These are phyloP conservation scores for Mycena venus DNA, from an alignment of 768 basidiomycete genomes.

Conservation along the genomic window DNA sequence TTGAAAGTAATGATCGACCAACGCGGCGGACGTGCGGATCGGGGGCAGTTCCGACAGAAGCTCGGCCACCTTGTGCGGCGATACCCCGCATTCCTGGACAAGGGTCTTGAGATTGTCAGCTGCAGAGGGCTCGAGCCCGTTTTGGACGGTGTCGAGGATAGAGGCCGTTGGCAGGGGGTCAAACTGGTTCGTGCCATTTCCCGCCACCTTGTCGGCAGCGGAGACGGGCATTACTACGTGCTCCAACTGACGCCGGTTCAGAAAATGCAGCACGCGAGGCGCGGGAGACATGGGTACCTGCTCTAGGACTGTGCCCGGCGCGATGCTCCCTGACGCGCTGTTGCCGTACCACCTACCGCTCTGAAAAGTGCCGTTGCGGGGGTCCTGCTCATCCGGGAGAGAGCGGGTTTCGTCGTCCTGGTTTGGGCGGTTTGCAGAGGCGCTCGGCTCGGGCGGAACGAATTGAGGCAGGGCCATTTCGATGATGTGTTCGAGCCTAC, in stretches of 20 bases:
- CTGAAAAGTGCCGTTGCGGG: slow-evolving; percentile 82
- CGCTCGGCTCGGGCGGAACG: slow-evolving; percentile 56
- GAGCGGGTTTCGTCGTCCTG: slow-evolving; percentile 78
- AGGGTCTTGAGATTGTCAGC: slow-evolving; percentile 88
- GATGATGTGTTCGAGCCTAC: slow-evolving; percentile 78
- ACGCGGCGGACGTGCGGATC: slow-evolving; percentile 76
- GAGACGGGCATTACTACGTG: slow-evolving; percentile 60
- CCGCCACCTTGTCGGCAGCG: slow-evolving; percentile 35
- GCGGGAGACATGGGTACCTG: slow-evolving; percentile 62
- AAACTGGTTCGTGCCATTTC: neutral
- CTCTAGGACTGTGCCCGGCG: slow-evolving; percentile 82
- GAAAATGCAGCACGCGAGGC: neutral
- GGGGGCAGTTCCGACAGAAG: slow-evolving; percentile 91
- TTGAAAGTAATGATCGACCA: slow-evolving; percentile 87
- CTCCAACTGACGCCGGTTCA: slow-evolving; percentile 57
- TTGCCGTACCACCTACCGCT: slow-evolving; percentile 90
- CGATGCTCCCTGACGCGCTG: slow-evolving; percentile 87
- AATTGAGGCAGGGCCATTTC: slow-evolving; percentile 86
- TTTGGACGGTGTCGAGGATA: slow-evolving; percentile 59
- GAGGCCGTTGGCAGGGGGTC: slow-evolving; percentile 37
- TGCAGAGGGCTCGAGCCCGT: slow-evolving; percentile 67
- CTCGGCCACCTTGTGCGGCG: slow-evolving; percentile 91
- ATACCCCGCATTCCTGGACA: slow-evolving; percentile 93
- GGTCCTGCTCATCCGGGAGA: slow-evolving; percentile 83
- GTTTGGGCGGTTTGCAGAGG: slow-evolving; percentile 53